Percentiles rank a stretch among this genome's conserved stretches.
phyloP scores from a whole-genome alignment of 192 early-diverging fungal species.

The Coemansia sp. region DNA sequence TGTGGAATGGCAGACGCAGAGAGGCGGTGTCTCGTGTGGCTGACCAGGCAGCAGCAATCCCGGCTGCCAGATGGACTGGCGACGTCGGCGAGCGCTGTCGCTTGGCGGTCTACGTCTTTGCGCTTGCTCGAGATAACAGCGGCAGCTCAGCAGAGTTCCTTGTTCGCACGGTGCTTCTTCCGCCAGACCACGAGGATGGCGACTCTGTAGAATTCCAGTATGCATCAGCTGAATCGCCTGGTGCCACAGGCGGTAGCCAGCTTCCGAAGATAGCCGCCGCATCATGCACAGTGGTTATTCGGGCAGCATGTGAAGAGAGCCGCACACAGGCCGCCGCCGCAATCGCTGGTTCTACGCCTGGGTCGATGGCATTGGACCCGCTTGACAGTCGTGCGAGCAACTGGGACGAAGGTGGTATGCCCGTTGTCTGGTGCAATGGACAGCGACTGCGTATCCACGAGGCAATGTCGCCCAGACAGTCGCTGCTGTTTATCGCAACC shows the following conservation, averaged over 20 bases:
- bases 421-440: slow-evolving; percentile 29
- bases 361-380: background rate
- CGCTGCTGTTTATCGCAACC: slow-evolving; percentile 32
- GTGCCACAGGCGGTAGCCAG: background rate
- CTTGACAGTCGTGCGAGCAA: background rate
- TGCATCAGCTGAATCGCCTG: background rate
- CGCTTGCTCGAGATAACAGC: background rate
- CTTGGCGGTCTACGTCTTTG: slow-evolving; percentile 33
- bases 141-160: background rate
- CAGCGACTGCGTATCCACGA: slow-evolving; percentile 40
- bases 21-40: background rate
- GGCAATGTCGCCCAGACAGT: slow-evolving; percentile 11
- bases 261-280: background rate
- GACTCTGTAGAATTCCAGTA: background rate
- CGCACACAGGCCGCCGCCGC: background rate
- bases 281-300: slow-evolving; percentile 12
- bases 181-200: slow-evolving; percentile 7
- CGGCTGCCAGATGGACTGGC: slow-evolving; percentile 17
- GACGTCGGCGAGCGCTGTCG: background rate
- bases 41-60: background rate
- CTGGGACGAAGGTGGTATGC: background rate
- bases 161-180: slow-evolving; percentile 26
- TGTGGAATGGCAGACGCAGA: background rate
- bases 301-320: slow-evolving; percentile 1
- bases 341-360: background rate